phyloP scores from a whole-genome alignment of 164 flowering plant genomes.

The Platanus orientalis region DNA sequence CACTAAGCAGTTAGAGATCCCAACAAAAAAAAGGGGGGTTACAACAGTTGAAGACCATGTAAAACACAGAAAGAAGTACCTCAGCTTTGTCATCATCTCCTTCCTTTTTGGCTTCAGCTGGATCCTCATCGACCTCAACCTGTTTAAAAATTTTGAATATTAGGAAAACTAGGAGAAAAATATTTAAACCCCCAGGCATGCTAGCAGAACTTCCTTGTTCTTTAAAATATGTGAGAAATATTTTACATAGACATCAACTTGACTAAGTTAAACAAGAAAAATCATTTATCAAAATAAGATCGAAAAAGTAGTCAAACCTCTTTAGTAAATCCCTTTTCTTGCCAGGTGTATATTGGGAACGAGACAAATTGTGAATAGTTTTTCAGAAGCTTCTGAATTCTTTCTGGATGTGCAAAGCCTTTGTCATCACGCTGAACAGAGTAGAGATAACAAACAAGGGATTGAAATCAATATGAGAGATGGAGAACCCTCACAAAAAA shows the following conservation, averaged over 20 bases:
- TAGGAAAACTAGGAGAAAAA: not conserved
- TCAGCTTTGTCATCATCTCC: constrained; percentile 61
- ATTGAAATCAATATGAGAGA: not conserved
- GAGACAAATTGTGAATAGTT: constrained; percentile 97
- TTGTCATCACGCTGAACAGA: constrained; percentile 84
- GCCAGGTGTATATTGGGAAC: constrained; percentile 95
- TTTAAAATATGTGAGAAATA: not conserved
- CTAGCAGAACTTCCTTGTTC: not conserved
- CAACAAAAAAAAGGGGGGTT: not conserved
- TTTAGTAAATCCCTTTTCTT: constrained; percentile 87
- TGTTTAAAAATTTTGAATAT: constrained; percentile 11
- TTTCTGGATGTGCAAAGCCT: constrained; percentile 90
- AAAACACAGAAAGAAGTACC: constrained; percentile 38
- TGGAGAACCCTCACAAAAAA: not conserved
- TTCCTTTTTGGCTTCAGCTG: constrained; percentile 72
- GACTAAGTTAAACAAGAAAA: not conserved
- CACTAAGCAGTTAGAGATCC: not conserved
- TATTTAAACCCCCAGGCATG: not conserved
- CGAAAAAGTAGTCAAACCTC: constrained; percentile 45
- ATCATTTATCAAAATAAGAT: not conserved
- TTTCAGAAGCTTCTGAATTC: constrained; percentile 81
- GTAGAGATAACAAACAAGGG: not conserved
- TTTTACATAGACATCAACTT: not conserved
- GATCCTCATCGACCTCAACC: constrained; percentile 98
- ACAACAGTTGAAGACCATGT: not conserved